phyloP scores from a whole-genome alignment of 2,329 filamentous ascomycete species.

The Penicillium nordicum region DNA sequence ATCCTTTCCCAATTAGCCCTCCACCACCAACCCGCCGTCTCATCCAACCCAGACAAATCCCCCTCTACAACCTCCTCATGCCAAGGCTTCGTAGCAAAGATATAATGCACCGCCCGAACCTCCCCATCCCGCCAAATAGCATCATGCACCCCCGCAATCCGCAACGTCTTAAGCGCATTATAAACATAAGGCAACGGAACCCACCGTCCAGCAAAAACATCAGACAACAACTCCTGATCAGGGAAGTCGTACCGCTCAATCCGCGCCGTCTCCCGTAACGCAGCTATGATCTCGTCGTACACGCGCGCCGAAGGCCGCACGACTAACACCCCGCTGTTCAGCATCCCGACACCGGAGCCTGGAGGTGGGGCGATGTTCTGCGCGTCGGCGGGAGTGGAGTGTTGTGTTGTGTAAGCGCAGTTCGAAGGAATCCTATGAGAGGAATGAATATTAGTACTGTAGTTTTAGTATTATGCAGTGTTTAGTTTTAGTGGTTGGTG shows the following conservation, averaged over 20 bases:
- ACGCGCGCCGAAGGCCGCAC: slow-evolving; percentile 49
- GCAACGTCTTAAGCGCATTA: slow-evolving; percentile 58
- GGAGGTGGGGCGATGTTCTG: slow-evolving; percentile 41
- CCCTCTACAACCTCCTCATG: slow-evolving; percentile 2
- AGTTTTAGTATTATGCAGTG: no score
- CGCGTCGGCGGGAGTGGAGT: neutral
- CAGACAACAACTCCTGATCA: slow-evolving; percentile 54
- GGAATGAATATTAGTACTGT: slow-evolving; percentile 39
- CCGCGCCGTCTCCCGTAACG: slow-evolving; percentile 42
- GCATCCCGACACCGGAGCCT: slow-evolving; percentile 52
- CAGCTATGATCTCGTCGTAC: slow-evolving; percentile 48
- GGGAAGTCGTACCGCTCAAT: slow-evolving; percentile 53
- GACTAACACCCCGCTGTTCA: slow-evolving; percentile 56
- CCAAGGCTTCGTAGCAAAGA: slow-evolving; percentile 16
- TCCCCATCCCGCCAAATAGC: slow-evolving; percentile 12
- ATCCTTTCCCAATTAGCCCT: slow-evolving; percentile 12
- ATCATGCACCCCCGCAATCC: slow-evolving; percentile 37
- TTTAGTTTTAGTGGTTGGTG: no score
- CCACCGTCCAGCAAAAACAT: slow-evolving; percentile 55
- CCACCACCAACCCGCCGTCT: slow-evolving; percentile 13
- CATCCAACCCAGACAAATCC: slow-evolving; percentile 1
- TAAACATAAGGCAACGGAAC: slow-evolving; percentile 59
- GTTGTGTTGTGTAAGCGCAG: slow-evolving; percentile 11
- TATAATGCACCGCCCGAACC: slow-evolving; percentile 15
- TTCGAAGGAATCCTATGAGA: slow-evolving; percentile 8